Conservation (phyloP, 2,329 filamentous ascomycete genomes). For the Pyricularia pennisetigena region DNA sequence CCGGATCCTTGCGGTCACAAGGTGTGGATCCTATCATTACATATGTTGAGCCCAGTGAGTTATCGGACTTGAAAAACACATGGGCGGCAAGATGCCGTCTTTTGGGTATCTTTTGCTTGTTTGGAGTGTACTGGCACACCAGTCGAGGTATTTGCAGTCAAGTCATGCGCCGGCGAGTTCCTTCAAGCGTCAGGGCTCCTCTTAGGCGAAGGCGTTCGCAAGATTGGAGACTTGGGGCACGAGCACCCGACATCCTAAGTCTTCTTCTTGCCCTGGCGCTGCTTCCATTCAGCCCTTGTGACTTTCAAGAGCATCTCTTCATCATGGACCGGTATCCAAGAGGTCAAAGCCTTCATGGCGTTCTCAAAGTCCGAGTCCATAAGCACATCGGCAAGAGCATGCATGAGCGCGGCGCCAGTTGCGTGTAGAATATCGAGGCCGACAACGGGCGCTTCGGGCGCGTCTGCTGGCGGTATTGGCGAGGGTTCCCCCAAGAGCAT, state of each 20-base stretch:
- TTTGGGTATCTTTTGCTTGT: no score
- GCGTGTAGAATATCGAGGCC: constrained; percentile 86
- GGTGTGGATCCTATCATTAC: background rate
- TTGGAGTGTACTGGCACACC: no score
- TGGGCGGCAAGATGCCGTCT: background rate
- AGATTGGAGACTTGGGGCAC: background rate
- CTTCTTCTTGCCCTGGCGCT: constrained; percentile 37
- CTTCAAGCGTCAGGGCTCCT: background rate
- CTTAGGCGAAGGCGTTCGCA: background rate
- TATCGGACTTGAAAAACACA: background rate
- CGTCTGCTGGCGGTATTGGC: constrained; percentile 7
- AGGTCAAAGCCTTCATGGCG: constrained; percentile 92
- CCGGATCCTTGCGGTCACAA: background rate
- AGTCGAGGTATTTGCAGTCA: background rate
- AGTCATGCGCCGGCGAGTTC: background rate
- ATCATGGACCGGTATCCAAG: constrained; percentile 88
- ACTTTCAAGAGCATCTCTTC: constrained; percentile 91
- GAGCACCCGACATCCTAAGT: constrained; percentile 15
- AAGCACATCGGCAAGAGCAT: constrained; percentile 79
- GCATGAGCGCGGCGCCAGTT: constrained; percentile 78
- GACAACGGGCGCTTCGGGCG: constrained; percentile 34
- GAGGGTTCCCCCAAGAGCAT: constrained; percentile 74
- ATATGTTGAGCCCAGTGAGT: background rate
- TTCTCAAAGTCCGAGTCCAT: constrained; percentile 94
- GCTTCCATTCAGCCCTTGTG: constrained; percentile 77